These are phyloP conservation scores for Trypanosoma scelopori DNA, from an alignment of 208 protist species.

Conservation along the genomic window DNA sequence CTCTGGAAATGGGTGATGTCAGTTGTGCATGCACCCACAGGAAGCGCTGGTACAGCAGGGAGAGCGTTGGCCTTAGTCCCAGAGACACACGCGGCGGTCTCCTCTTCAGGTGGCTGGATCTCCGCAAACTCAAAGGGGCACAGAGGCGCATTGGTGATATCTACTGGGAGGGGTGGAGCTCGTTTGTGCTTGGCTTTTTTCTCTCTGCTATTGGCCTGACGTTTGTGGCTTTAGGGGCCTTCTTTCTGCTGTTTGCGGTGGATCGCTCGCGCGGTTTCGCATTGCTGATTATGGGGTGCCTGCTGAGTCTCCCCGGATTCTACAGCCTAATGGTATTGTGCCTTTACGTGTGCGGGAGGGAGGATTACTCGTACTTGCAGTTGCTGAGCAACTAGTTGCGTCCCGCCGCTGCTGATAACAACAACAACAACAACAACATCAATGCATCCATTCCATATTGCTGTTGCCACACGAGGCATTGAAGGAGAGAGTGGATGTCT, in stretches of 20 bases:
- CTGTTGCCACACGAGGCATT: too few species aligned
- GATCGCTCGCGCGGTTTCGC: conserved; percentile 44
- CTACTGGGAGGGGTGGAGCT: conserved; percentile 73
- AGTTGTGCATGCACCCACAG: neutral
- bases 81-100: neutral
- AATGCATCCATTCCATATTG: too few species aligned
- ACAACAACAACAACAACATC: too few species aligned
- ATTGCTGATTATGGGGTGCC: conserved; percentile 41
- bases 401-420: neutral
- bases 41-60: neutral
- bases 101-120: conserved; percentile 37
- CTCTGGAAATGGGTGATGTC: neutral
- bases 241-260: conserved; percentile 28
- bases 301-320: conserved; percentile 69
- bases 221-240: conserved; percentile 39
- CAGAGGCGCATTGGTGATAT: conserved; percentile 63
- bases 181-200: conserved; percentile 61
- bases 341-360: conserved; percentile 55
- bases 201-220: conserved; percentile 62
- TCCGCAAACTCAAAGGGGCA: conserved; percentile 41
- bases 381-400: conserved; percentile 29
- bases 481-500: too few species aligned
- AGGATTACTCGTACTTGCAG: conserved; percentile 48
- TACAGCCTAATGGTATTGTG: conserved; percentile 65
- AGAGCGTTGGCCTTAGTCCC: neutral